Evolutionary conservation across 176 grass and related monocot species (phyloP).

Genomic region (Chloris gayana): DNA sequence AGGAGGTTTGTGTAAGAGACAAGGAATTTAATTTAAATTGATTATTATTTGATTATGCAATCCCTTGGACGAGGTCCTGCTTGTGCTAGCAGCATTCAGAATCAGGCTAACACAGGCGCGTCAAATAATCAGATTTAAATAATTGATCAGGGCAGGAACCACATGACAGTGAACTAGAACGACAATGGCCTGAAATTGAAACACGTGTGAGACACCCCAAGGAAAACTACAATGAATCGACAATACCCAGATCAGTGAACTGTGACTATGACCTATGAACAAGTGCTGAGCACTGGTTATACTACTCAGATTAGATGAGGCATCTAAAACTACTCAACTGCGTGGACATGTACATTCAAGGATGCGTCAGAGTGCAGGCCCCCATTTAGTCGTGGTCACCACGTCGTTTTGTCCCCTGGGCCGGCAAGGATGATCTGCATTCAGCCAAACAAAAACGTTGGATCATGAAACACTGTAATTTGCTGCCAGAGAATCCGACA

Average conservation of each 20-base stretch:
- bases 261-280: not conserved
- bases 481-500: not conserved
- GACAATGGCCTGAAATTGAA: not conserved
- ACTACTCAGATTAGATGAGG: conserved; percentile 16
- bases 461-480: no score
- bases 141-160: no score
- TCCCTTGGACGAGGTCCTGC: no score
- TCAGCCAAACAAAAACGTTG: not conserved
- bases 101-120: no score
- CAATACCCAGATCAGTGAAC: not conserved
- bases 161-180: no score
- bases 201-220: not conserved
- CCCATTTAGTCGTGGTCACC: not conserved
- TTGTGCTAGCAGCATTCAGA: no score
- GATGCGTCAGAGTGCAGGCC: not conserved
- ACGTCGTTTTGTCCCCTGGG: conserved; percentile 39
- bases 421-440: conserved; percentile 60
- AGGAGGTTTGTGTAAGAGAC: no score
- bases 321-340: conserved; percentile 28
- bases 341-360: not conserved
- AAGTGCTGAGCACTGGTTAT: not conserved
- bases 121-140: no score
- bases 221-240: not conserved
- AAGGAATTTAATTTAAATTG: no score
- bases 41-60: no score